phyloP scores from a whole-genome alignment of 805 yeast species.

The Lipomyces kockii region DNA sequence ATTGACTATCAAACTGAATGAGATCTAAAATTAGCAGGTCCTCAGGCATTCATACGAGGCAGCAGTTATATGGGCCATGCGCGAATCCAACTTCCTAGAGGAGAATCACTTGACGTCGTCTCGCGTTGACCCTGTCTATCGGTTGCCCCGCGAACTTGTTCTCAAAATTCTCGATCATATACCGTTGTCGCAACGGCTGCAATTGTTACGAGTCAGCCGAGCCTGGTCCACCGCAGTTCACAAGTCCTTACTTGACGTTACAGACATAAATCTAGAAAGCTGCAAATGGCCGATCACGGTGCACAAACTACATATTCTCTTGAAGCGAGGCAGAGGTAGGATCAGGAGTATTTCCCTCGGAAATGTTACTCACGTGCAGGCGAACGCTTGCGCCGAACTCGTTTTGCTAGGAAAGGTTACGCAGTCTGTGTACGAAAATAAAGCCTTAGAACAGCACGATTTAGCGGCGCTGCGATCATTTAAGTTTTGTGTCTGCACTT shows the following conservation, averaged over 20 bases:
- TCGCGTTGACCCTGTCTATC: not conserved
- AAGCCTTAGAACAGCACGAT: not conserved
- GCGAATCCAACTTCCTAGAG: not conserved
- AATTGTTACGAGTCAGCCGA: not conserved
- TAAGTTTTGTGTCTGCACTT: slow-evolving; percentile 1
- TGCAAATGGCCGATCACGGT: slow-evolving; percentile 14
- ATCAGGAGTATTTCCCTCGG: slow-evolving; percentile 9
- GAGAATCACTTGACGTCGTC: not conserved
- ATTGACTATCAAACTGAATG: not conserved
- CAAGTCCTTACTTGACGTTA: slow-evolving; percentile 1
- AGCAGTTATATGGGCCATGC: not conserved
- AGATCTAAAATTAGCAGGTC: not conserved
- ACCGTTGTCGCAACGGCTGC: slow-evolving; percentile 8
- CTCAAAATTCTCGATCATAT: slow-evolving; percentile 17
- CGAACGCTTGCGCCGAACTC: not conserved
- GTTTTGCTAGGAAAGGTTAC: not conserved
- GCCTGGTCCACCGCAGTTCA: slow-evolving; percentile 4
- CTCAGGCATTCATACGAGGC: slow-evolving; percentile 6
- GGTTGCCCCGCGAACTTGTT: slow-evolving; percentile 15
- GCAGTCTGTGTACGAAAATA: not conserved
- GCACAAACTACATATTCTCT: not conserved
- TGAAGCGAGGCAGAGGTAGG: not conserved
- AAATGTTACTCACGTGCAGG: not conserved
- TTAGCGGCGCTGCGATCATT: slow-evolving; percentile 3
- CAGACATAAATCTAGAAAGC: slow-evolving; percentile 2